Evolutionary conservation across 2,329 filamentous ascomycete genomes (phyloP), one percentile per base, ranked within the genome.

Genomic region (Sarocladium kiliense): DNA sequence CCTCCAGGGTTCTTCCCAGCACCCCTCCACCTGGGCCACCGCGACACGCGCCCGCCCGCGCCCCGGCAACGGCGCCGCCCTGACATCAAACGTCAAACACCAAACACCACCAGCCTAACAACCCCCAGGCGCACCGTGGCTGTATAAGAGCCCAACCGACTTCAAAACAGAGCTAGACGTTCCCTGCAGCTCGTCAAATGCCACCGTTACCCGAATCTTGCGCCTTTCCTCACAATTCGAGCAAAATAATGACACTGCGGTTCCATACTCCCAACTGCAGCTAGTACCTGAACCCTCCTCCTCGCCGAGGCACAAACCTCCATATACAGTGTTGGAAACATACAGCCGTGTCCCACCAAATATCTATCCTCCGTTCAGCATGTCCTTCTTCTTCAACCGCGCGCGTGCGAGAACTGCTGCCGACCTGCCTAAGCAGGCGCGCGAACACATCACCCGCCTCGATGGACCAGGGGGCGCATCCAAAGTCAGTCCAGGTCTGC

Each of bases 311-410:
- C 6, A 12, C 30, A 32, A 32, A 32, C 30, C 30, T 12, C 30
- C 30, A 32, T 32, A 32, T 12, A 32, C 6, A 12, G 30, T 32
- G 30, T n/a, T n/a, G n/a, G n/a, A n/a, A n/a, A n/a, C n/a, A n/a
- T n/a, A n/a, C n/a, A n/a, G n/a, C n/a, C n/a, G n/a, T n/a, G n/a
- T n/a, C n/a, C n/a, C n/a, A n/a, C n/a, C n/a, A n/a, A n/a, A n/a
- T n/a, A n/a, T n/a, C n/a, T 32, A 39, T 16, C n/a, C 36, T 39
- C 10, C 25, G 7, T 12, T 18, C 21, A 53, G 9, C 7, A 80
- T 80, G 77, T 80, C 80, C 30, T 83, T 83, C 64, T 68, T 83
- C 49, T 83, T 83, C 60, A 78, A 77, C 57, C 73, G 80, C 63
- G 74, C 74, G 55, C 72, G 77, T 58, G 74, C 77, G 60, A 74